phyloP scores from a whole-genome alignment of 768 basidiomycete species.

The Boletus sensibilis region DNA sequence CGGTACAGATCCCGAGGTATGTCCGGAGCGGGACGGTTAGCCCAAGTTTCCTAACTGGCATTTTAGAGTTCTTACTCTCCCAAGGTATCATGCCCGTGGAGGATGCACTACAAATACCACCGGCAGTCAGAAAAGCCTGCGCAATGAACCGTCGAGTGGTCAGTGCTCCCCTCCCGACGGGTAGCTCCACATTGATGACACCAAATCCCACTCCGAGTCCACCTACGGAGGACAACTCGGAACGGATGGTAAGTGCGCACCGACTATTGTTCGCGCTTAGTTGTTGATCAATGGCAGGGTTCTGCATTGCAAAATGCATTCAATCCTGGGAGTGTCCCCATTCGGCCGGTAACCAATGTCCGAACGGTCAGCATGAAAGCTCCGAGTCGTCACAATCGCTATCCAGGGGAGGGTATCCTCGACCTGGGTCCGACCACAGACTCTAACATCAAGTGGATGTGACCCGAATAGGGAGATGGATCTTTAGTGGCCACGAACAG shows the following conservation, averaged over 20 bases:
- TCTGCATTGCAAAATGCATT: not conserved
- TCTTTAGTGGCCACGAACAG: no score
- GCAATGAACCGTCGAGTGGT: slow-evolving; percentile 38
- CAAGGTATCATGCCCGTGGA: slow-evolving; percentile 48
- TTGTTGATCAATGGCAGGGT: not conserved
- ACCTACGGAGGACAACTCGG: not conserved
- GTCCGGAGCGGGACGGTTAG: slow-evolving; percentile 5
- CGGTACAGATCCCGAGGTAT: slow-evolving; percentile 58
- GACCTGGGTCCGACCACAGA: not conserved
- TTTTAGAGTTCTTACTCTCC: slow-evolving; percentile 47
- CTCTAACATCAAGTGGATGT: not conserved
- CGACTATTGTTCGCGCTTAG: not conserved
- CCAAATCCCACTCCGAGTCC: slow-evolving; percentile 12
- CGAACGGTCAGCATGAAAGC: slow-evolving; percentile 13
- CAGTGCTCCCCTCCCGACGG: not conserved
- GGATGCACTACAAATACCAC: slow-evolving; percentile 22
- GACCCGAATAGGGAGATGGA: not conserved
- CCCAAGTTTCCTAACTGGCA: not conserved
- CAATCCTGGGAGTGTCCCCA: not conserved
- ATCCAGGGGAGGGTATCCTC: slow-evolving; percentile 20
- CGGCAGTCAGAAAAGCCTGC: slow-evolving; percentile 10
- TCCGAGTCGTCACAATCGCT: not conserved
- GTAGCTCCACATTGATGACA: not conserved
- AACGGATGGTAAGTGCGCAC: slow-evolving; percentile 4
- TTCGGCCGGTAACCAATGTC: not conserved